These are phyloP conservation scores for Teratosphaeria epicoccoides DNA, from an alignment of 2,329 filamentous ascomycete species.

Conservation along the genomic window DNA sequence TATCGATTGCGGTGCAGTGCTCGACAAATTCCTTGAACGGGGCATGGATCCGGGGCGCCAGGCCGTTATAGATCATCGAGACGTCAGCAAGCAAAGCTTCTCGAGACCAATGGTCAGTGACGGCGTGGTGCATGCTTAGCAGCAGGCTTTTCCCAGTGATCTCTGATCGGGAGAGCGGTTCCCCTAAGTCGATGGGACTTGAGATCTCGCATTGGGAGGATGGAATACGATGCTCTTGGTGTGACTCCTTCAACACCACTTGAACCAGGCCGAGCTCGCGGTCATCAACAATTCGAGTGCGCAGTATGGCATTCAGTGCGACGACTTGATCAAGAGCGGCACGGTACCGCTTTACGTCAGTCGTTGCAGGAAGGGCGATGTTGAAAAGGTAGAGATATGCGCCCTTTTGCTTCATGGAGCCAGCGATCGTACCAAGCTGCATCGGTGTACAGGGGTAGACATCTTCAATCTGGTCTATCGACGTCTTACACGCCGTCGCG, in stretches of 20 bases:
- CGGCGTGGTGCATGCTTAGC: background rate
- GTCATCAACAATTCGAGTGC: background rate
- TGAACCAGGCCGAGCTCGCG: background rate
- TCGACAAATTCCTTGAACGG: background rate
- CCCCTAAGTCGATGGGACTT: background rate
- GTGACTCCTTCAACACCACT: background rate
- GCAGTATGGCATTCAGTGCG: background rate
- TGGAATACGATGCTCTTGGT: too few relatives aligned
- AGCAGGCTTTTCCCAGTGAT: background rate
- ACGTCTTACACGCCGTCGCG: background rate
- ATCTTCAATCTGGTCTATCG: background rate
- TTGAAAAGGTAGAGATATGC: background rate
- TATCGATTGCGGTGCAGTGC: background rate
- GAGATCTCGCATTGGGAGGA: too few relatives aligned
- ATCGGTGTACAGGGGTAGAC: background rate
- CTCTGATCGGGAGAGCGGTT: background rate
- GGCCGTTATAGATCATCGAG: background rate
- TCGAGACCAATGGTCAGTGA: background rate
- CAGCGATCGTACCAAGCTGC: background rate
- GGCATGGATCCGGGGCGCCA: background rate
- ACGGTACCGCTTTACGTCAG: background rate
- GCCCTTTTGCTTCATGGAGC: background rate
- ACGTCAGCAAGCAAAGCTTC: background rate
- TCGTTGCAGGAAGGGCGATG: background rate
- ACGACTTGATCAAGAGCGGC: background rate